These are phyloP conservation scores for Alternaria alternata DNA, from an alignment of 2,329 filamentous ascomycete species.

Conservation along the genomic window DNA sequence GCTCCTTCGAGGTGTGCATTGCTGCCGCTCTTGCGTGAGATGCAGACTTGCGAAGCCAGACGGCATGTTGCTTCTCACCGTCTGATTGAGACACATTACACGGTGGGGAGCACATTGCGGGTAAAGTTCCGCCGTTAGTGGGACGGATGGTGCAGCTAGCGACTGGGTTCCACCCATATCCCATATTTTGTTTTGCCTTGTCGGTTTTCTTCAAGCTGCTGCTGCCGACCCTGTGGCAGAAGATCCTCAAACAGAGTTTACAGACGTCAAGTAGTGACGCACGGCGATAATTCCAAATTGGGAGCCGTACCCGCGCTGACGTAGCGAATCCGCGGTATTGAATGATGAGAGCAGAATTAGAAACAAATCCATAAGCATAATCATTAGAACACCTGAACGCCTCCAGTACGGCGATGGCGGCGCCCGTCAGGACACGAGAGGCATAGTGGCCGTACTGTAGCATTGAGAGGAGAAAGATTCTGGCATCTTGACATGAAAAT, in stretches of 20 bases:
- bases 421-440: conserved; percentile 23
- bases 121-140: conserved; percentile 13
- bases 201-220: neutral
- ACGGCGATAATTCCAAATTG: conserved; percentile 17
- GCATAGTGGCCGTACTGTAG: conserved; percentile 23
- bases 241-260: conserved; percentile 2
- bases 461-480: conserved; percentile 24
- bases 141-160: conserved; percentile 11
- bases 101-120: conserved; percentile 14
- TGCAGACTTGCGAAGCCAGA: conserved; percentile 9
- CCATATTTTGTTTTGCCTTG: conserved; percentile 3
- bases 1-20: neutral
- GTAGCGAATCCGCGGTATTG: conserved; percentile 23
- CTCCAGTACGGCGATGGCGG: conserved; percentile 17
- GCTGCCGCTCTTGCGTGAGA: conserved; percentile 2
- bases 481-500: conserved; percentile 23
- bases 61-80: conserved; percentile 29
- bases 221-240: neutral
- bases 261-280: conserved; percentile 23
- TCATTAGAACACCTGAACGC: neutral
- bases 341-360: conserved; percentile 29
- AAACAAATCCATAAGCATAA: conserved; percentile 8
- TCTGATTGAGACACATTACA: conserved; percentile 27
- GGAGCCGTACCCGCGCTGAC: conserved; percentile 27
- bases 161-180: conserved; percentile 1